Conservation (phyloP, 768 basidiomycete species). For the Kwoniella bestiolae region DNA sequence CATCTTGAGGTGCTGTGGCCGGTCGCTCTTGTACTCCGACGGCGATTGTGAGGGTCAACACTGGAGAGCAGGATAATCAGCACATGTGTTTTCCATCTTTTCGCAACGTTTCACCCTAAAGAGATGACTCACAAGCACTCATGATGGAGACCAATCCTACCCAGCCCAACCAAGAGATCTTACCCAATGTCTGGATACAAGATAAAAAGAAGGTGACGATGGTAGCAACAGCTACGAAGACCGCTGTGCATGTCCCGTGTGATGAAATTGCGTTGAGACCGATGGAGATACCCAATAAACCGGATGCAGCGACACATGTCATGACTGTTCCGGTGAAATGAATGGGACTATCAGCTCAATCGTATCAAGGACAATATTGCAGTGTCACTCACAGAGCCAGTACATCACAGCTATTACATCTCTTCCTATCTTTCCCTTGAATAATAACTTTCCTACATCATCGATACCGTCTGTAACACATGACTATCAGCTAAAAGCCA, state of each 20-base stretch:
- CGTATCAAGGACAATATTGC: neutral
- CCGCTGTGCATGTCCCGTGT: constrained; percentile 58
- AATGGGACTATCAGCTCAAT: neutral
- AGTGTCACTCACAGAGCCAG: constrained; percentile 27
- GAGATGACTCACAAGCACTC: constrained; percentile 14
- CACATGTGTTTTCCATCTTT: neutral
- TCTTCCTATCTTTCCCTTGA: constrained; percentile 13
- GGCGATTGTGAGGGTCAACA: constrained; percentile 35
- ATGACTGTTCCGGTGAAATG: too few species aligned
- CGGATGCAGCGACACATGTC: constrained; percentile 42
- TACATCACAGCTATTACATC: constrained; percentile 35
- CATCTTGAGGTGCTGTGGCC: constrained; percentile 30
- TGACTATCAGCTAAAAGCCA: neutral
- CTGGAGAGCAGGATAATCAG: neutral
- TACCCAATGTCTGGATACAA: constrained; percentile 52
- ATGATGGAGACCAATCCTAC: constrained; percentile 19
- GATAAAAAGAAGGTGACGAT: constrained; percentile 43
- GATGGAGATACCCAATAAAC: constrained; percentile 49
- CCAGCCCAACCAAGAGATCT: constrained; percentile 53
- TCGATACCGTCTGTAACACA: constrained; percentile 12
- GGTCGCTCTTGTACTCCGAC: constrained; percentile 43
- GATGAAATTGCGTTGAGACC: constrained; percentile 53
- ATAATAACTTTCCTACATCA: constrained; percentile 11
- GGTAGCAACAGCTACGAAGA: constrained; percentile 54
- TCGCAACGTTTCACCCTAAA: too few species aligned